These are phyloP conservation scores for Saccharomycopsis synnaedendra DNA, from an alignment of 805 yeast species.

Conservation along the genomic window DNA sequence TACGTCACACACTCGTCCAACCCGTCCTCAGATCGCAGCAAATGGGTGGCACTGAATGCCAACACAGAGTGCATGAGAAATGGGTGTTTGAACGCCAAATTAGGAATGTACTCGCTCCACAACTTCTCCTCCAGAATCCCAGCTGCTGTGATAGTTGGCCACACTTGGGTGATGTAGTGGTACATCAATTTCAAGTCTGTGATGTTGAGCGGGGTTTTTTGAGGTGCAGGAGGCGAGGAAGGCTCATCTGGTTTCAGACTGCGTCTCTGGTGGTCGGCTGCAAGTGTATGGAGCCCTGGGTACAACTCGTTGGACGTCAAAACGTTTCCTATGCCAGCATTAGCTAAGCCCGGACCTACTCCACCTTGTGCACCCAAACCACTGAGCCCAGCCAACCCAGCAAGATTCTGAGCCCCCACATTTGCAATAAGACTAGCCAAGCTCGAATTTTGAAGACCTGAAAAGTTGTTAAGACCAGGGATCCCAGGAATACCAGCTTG, in stretches of 20 bases:
- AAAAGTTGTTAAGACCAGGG: too few relatives aligned
- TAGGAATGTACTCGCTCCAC: constrained; percentile 84
- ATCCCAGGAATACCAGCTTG: too few relatives aligned
- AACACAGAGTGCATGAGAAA: constrained; percentile 86
- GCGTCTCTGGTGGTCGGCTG: constrained; percentile 5
- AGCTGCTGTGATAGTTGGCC: constrained; percentile 80
- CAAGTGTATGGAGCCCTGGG: constrained; percentile 15
- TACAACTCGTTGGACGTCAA: constrained; percentile 7
- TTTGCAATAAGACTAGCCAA: too few relatives aligned
- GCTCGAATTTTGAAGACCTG: too few relatives aligned
- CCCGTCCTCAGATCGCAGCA: constrained; percentile 65
- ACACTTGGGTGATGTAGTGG: constrained; percentile 77
- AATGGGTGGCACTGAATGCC: constrained; percentile 88
- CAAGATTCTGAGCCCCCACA: too few relatives aligned
- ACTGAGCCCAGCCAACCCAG: too few relatives aligned
- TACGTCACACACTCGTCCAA: constrained; percentile 72
- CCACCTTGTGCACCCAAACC: too few relatives aligned
- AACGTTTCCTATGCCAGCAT: too few relatives aligned
- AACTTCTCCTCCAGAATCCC: constrained; percentile 79
- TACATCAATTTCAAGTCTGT: constrained; percentile 74
- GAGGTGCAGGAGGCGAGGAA: constrained; percentile 20
- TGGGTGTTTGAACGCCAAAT: constrained; percentile 78
- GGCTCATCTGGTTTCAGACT: too few relatives aligned
- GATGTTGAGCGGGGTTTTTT: constrained; percentile 32
- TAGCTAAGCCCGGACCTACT: too few relatives aligned